Evolutionary conservation across 148 eudicot genomes (phyloP), one percentile per base, ranked within the genome.

Genomic region (Amaranthus palmeri): DNA sequence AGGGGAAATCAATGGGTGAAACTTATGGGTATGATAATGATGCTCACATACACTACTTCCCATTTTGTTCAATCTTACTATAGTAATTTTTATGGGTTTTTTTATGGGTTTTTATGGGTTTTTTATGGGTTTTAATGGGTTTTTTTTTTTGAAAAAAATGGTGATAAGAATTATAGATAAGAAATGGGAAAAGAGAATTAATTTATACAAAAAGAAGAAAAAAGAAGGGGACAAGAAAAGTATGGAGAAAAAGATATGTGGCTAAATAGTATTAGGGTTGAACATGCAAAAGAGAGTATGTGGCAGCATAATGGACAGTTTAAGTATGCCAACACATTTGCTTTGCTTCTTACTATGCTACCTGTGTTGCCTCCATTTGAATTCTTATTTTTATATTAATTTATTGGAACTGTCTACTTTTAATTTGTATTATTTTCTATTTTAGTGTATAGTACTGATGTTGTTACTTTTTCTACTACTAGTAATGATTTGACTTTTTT

Each of bases 221-320:
- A n/a, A 42, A 17, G 11, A 50, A 70, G 54, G 61, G 36, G 47
- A 10, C 52, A n/a, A 51, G 74, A 69, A 77, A 65, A 72, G 80
- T 60, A 83, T 77, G 83, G 85, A 81, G 48, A 48, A 13, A 63
- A 72, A 74, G 41, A 57, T 82, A 85, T 88, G 95, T 89, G 95
- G 89, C 87, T 13, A 54, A 25, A 80, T 13, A 43, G 73, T 52
- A 88, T 72, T 74, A 80, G 83, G 85, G 81, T 74, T 54, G 55
- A 56, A 82, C 90, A 87, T 87, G 91, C 87, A 82, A 69, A 81
- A 60, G 8, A 46, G 62, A 12, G 67, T 82, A 88, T 73, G 92
- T 88, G 92, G 85, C 92, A 82, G 77, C 75, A 54, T 61, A 61
- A 74, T 54, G 74, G 55, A 66, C 65, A 17, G 63, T 80, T 9